These are phyloP conservation scores for Leptodermis oblonga DNA, from an alignment of 257 asterid genomes.

Conservation along the genomic window DNA sequence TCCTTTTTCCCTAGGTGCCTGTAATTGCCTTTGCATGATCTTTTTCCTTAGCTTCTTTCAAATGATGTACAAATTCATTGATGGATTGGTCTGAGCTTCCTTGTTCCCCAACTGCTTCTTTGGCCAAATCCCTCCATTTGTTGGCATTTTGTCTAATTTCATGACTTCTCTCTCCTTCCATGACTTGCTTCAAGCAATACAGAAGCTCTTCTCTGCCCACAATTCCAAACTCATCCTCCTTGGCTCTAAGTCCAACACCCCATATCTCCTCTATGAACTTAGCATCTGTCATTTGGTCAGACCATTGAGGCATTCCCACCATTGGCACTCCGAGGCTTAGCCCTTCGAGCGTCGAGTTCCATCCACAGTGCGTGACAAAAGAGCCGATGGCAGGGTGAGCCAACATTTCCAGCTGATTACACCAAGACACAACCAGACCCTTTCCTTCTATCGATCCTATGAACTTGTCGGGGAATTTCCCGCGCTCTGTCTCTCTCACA, in stretches of 20 bases:
- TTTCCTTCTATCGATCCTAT: conserved; percentile 20
- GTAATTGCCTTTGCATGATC: not conserved
- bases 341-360: conserved; percentile 65
- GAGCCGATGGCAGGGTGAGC: conserved; percentile 52
- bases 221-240: conserved; percentile 51
- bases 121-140: conserved; percentile 50
- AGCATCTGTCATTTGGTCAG: conserved; percentile 67
- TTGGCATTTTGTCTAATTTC: conserved; percentile 43
- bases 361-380: conserved; percentile 66
- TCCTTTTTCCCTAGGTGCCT: not conserved
- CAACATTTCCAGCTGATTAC: conserved; percentile 59
- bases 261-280: conserved; percentile 60
- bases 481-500: conserved; percentile 45
- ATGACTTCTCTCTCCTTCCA: conserved; percentile 41
- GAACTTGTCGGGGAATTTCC: conserved; percentile 39
- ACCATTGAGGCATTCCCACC: conserved; percentile 66
- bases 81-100: conserved; percentile 55
- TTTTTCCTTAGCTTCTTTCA: conserved; percentile 9
- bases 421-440: conserved; percentile 64
- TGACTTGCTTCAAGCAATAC: conserved; percentile 43
- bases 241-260: conserved; percentile 51
- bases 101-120: conserved; percentile 38
- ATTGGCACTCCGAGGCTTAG: conserved; percentile 56
- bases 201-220: conserved; percentile 45
- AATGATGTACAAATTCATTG: conserved; percentile 43